phyloP scores from a whole-genome alignment of 1,139 yeast species.

The Citeromyces siamensis region DNA sequence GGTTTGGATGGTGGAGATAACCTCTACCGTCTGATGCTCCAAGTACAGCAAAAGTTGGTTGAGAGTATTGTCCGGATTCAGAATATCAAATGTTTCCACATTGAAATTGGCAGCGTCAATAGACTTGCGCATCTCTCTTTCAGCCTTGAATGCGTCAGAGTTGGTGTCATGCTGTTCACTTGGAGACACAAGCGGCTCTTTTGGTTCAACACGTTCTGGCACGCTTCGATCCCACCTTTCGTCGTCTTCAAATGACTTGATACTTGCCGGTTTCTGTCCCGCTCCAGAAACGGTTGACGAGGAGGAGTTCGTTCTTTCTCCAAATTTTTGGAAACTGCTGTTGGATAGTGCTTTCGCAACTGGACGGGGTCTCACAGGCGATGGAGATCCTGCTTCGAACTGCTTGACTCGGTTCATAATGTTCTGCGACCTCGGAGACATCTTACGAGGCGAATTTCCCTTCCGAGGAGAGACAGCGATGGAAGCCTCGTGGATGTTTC shows the following conservation, averaged over 20 bases:
- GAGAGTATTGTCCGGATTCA: slow-evolving; percentile 79
- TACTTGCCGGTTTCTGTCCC: no score
- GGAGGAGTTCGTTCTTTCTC: slow-evolving; percentile 15
- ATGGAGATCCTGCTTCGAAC: slow-evolving; percentile 11
- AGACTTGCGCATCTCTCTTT: slow-evolving; percentile 8
- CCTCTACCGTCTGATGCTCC: slow-evolving; percentile 91
- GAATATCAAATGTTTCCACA: slow-evolving; percentile 64
- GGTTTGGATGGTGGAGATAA: slow-evolving; percentile 80
- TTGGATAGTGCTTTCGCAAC: slow-evolving; percentile 6
- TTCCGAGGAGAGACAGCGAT: no score
- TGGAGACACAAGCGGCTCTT: slow-evolving; percentile 3
- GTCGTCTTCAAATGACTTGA: no score
- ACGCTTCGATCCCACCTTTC: no score
- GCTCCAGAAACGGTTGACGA: no score
- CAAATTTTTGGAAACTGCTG: slow-evolving; percentile 19
- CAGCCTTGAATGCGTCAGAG: slow-evolving; percentile 6
- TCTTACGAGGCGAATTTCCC: slow-evolving; percentile 5
- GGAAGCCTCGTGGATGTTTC: no score
- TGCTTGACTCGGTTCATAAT: slow-evolving; percentile 19
- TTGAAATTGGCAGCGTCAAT: slow-evolving; percentile 30
- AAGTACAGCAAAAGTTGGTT: slow-evolving; percentile 74
- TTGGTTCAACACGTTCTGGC: no score
- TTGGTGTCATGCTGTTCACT: slow-evolving; percentile 4
- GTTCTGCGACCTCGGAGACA: slow-evolving; percentile 12
- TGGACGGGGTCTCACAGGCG: not conserved